These are phyloP conservation scores for Porphyrellus cyaneotinctus DNA, from an alignment of 768 basidiomycete genomes.

Conservation along the genomic window DNA sequence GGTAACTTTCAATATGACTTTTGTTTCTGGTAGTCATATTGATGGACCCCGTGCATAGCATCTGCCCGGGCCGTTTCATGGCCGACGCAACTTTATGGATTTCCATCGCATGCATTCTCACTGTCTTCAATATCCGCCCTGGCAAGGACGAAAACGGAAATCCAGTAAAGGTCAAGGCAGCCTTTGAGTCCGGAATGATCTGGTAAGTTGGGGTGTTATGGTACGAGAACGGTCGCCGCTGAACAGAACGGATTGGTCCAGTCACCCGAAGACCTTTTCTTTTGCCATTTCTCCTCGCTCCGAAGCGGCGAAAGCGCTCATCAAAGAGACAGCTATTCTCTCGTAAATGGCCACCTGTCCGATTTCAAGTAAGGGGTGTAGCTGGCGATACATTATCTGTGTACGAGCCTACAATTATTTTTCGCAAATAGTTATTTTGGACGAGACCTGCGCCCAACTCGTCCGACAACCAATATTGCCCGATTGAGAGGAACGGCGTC, in stretches of 20 bases:
- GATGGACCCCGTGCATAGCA: constrained; percentile 11
- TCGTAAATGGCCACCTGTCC: constrained; percentile 6
- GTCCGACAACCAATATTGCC: too few relatives aligned
- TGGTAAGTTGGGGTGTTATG: constrained; percentile 18
- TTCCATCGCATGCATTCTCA: constrained; percentile 29
- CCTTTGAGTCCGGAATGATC: constrained; percentile 30
- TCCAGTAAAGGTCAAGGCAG: constrained; percentile 17
- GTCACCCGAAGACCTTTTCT: constrained; percentile 31
- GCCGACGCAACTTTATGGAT: constrained; percentile 40
- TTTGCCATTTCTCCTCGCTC: constrained; percentile 32
- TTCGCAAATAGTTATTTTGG: too few relatives aligned
- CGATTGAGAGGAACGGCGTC: too few relatives aligned
- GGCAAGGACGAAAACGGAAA: constrained; percentile 20
- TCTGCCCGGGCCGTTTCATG: constrained; percentile 44
- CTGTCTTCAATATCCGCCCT: constrained; percentile 25
- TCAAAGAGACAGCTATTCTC: constrained; percentile 28
- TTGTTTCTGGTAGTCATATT: neutral
- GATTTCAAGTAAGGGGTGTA: neutral
- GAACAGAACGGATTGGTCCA: constrained; percentile 6
- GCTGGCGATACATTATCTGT: neutral
- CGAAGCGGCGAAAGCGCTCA: constrained; percentile 21
- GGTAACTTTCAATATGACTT: constrained; percentile 14
- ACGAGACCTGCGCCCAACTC: too few relatives aligned
- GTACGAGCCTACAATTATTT: neutral
- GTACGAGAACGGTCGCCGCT: neutral